Evolutionary conservation across 106 monocot genomes (phyloP).

Genomic region (Iris macrosiphon): DNA sequence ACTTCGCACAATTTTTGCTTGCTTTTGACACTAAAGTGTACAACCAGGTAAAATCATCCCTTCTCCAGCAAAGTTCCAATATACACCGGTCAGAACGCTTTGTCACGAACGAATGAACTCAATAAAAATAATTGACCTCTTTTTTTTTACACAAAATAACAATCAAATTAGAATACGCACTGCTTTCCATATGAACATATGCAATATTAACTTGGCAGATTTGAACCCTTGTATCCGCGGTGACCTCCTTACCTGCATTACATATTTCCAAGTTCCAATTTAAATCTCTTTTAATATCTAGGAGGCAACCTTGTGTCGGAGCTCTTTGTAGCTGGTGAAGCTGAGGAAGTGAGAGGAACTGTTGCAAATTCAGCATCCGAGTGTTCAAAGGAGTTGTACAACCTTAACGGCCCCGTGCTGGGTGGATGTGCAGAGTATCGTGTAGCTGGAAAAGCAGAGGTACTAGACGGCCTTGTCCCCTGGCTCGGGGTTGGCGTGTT

Average conservation of each 20-base stretch:
- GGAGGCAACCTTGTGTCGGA: too few relatives aligned
- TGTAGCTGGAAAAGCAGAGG: constrained; percentile 8
- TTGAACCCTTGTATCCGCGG: background rate
- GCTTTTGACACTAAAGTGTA: too few relatives aligned
- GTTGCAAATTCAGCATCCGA: constrained; percentile 46
- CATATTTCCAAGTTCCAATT: background rate
- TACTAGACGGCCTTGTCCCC: background rate
- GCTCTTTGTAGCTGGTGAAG: constrained; percentile 3
- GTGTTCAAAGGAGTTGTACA: constrained; percentile 1
- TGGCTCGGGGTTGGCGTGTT: background rate
- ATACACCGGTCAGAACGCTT: too few relatives aligned
- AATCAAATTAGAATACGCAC: constrained; percentile 18
- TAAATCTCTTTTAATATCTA: too few relatives aligned
- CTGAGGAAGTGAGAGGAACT: constrained; percentile 43
- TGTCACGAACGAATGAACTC: too few relatives aligned
- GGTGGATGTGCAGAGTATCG: constrained; percentile 6
- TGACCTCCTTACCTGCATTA: background rate
- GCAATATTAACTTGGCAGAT: constrained; percentile 6
- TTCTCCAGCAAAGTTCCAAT: too few relatives aligned
- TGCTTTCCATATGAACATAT: constrained; percentile 13
- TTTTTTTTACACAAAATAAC: too few relatives aligned
- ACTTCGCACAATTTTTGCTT: too few relatives aligned
- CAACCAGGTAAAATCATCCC: too few relatives aligned
- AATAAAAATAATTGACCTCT: too few relatives aligned
- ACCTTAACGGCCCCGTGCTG: constrained; percentile 3